phyloP scores from a whole-genome alignment of 73 alveolate genomes.

The Paramecium octaurelia region DNA sequence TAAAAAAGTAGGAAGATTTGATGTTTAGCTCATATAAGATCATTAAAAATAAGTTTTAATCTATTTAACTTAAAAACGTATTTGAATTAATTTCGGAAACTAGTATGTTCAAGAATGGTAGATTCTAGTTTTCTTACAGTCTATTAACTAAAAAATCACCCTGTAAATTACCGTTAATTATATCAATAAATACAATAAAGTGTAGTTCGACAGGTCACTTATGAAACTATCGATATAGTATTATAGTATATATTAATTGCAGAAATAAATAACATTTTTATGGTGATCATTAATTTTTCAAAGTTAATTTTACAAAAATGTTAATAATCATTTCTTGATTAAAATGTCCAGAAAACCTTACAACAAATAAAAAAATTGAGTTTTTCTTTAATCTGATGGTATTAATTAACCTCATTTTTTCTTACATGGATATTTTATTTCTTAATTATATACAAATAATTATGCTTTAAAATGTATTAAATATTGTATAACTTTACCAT shows the following conservation, averaged over 20 bases:
- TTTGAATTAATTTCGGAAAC: conserved; percentile 22
- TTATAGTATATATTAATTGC: background rate
- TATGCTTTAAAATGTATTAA: background rate
- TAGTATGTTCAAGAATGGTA: background rate
- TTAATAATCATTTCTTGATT: background rate
- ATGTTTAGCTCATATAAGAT: background rate
- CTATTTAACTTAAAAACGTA: background rate
- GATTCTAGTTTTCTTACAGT: conserved; percentile 61
- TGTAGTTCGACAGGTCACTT: background rate
- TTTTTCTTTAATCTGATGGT: background rate
- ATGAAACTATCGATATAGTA: background rate
- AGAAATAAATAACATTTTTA: background rate
- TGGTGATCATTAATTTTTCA: background rate
- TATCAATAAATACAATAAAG: background rate
- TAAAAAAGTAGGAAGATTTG: conserved; percentile 27
- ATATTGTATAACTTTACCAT: conserved; percentile 7
- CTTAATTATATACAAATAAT: background rate
- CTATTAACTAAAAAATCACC: background rate
- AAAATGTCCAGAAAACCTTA: background rate
- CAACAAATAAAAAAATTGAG: background rate
- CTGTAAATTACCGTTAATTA: background rate
- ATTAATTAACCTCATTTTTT: background rate
- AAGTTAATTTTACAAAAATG: background rate
- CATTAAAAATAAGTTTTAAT: background rate
- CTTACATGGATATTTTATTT: no score